Percentiles rank a stretch among this genome's conserved stretches.
Evolutionary conservation across 768 basidiomycete species (phyloP).

Genomic region (Leccinum disarticulatum): DNA sequence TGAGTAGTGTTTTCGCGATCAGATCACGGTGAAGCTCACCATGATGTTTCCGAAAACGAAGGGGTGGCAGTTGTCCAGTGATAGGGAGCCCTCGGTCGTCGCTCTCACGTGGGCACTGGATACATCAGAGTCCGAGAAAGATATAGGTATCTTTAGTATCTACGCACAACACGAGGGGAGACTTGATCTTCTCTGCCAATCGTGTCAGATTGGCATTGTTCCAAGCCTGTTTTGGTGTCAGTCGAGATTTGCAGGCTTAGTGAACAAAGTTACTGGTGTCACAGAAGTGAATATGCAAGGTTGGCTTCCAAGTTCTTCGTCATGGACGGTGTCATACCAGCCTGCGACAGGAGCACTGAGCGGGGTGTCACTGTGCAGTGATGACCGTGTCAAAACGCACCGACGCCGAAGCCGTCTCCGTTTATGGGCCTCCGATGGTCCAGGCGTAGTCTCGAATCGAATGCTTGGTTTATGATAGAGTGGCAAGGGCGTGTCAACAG

Average conservation of each 20-base stretch:
- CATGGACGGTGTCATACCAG: conserved; percentile 90
- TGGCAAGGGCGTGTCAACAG: conserved; percentile 93
- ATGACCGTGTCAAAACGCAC: conserved; percentile 42
- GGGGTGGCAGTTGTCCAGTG: conserved; percentile 93
- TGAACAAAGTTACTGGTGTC: conserved; percentile 64
- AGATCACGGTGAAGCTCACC: conserved; percentile 44
- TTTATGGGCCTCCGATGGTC: conserved; percentile 86
- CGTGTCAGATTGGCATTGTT: conserved; percentile 93
- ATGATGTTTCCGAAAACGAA: conserved; percentile 91
- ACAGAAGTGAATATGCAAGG: conserved; percentile 97
- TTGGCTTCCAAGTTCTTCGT: conserved; percentile 79
- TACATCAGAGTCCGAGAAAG: conserved; percentile 4
- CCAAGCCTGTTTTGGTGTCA: conserved; percentile 72
- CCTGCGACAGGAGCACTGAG: conserved; percentile 43
- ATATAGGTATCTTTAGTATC: background rate
- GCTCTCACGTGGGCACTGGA: conserved; percentile 87
- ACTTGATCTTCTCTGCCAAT: conserved; percentile 95
- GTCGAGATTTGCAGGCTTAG: background rate
- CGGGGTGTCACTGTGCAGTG: background rate
- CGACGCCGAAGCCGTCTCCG: conserved; percentile 95
- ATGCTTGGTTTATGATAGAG: conserved; percentile 96
- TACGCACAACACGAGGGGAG: conserved; percentile 88
- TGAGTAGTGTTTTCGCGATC: background rate
- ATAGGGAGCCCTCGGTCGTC: conserved; percentile 89
- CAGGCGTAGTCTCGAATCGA: conserved; percentile 86